Evolutionary conservation across 768 basidiomycete species (phyloP).

Genomic region (Pisolithus albus): DNA sequence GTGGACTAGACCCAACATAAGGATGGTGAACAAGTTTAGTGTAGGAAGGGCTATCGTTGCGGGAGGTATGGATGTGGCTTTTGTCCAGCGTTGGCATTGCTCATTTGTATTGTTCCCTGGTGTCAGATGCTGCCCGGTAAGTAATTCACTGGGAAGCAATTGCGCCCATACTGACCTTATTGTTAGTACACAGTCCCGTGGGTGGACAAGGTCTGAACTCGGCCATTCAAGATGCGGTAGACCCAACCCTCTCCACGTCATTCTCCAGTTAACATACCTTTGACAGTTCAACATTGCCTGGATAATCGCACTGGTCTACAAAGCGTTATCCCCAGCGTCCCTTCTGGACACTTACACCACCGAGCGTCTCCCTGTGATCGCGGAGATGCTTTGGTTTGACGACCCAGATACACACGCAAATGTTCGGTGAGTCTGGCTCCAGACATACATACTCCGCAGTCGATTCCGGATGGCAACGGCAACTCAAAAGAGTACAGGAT

Average conservation of each 20-base stretch:
- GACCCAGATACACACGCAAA: slow-evolving; percentile 8
- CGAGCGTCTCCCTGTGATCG: slow-evolving; percentile 37
- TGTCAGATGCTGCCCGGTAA: background rate
- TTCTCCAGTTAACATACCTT: background rate
- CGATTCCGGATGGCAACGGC: background rate
- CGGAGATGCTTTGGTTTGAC: slow-evolving; percentile 35
- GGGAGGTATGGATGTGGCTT: no score
- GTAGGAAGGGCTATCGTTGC: no score
- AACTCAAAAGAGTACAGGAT: background rate
- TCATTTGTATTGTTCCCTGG: no score
- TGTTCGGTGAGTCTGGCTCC: background rate
- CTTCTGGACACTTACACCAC: slow-evolving; percentile 33
- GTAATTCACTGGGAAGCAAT: background rate
- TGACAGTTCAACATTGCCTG: slow-evolving; percentile 34
- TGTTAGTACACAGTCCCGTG: slow-evolving; percentile 31
- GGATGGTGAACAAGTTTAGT: slow-evolving; percentile 14
- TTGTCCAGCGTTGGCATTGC: no score
- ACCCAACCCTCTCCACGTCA: background rate
- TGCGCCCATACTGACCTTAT: background rate
- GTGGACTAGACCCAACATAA: no score
- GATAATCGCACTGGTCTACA: slow-evolving; percentile 34
- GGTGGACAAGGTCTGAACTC: slow-evolving; percentile 32
- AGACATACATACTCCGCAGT: background rate
- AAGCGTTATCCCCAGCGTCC: slow-evolving; percentile 3
- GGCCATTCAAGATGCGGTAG: slow-evolving; percentile 6